phyloP scores from a whole-genome alignment of 2,329 filamentous ascomycete genomes.

The Tolypocladium album region DNA sequence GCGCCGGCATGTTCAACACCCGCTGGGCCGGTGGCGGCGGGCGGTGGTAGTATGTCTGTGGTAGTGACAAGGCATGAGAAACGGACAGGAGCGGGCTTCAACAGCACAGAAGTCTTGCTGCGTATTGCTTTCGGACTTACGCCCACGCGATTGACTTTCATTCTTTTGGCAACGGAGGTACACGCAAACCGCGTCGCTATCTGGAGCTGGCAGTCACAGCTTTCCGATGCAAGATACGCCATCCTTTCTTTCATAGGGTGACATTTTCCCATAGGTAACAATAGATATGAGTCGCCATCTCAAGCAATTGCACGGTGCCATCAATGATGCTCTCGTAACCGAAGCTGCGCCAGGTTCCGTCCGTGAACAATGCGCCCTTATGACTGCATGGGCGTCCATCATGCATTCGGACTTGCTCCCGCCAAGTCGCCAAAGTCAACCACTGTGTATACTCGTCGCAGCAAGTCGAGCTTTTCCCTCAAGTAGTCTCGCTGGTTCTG shows the following conservation, averaged over 20 bases:
- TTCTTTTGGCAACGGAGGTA: background rate
- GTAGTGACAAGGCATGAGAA: background rate
- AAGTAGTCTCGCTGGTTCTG: slow-evolving; percentile 30
- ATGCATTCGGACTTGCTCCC: slow-evolving; percentile 10
- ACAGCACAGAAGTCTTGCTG: background rate
- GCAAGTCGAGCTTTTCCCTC: slow-evolving; percentile 25
- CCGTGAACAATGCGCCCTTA: background rate
- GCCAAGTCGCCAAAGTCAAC: slow-evolving; percentile 16
- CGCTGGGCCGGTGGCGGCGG: background rate
- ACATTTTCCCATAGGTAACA: background rate
- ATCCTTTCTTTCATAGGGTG: background rate
- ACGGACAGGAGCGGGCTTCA: background rate
- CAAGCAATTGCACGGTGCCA: background rate
- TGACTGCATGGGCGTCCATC: background rate
- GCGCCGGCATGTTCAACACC: slow-evolving; percentile 3
- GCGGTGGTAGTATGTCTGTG: background rate
- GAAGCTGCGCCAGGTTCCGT: background rate
- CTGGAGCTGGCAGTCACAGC: background rate
- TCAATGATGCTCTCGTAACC: background rate
- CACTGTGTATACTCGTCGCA: slow-evolving; percentile 19
- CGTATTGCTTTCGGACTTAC: background rate
- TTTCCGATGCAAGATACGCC: background rate
- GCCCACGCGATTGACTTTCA: background rate
- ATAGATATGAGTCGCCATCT: background rate
- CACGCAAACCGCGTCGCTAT: background rate